phyloP scores from a whole-genome alignment of 2,329 filamentous ascomycete species.

The Plenodomus tracheiphilus region DNA sequence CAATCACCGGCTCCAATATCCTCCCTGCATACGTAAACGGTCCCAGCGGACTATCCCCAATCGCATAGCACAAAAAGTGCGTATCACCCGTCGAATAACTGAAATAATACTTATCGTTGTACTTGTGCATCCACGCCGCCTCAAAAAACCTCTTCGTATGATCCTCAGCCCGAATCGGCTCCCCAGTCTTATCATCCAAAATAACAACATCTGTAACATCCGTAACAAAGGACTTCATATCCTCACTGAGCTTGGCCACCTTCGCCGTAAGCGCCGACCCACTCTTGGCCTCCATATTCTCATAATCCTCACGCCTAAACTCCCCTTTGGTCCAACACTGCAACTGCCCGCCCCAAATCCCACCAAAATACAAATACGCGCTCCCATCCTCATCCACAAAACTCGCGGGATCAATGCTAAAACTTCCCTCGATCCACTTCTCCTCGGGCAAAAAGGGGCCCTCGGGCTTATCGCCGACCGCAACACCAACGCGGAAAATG shows the following conservation, averaged over 20 bases:
- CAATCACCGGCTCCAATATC: slow-evolving; percentile 74
- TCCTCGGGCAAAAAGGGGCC: slow-evolving; percentile 71
- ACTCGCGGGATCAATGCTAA: slow-evolving; percentile 75
- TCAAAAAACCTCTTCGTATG: slow-evolving; percentile 79
- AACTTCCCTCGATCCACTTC: slow-evolving; percentile 68
- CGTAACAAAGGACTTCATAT: slow-evolving; percentile 66
- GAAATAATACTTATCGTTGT: slow-evolving; percentile 71
- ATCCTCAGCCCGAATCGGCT: slow-evolving; percentile 66
- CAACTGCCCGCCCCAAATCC: slow-evolving; percentile 79
- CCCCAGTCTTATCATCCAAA: slow-evolving; percentile 59
- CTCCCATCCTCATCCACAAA: slow-evolving; percentile 71
- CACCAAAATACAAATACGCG: slow-evolving; percentile 75
- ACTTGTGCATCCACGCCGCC: slow-evolving; percentile 79
- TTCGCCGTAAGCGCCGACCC: slow-evolving; percentile 65
- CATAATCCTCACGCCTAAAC: slow-evolving; percentile 54
- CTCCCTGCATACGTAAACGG: slow-evolving; percentile 73
- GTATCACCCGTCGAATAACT: slow-evolving; percentile 79
- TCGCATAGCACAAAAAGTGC: slow-evolving; percentile 73
- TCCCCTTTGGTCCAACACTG: slow-evolving; percentile 70
- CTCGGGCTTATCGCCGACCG: slow-evolving; percentile 63
- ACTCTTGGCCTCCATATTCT: slow-evolving; percentile 31
- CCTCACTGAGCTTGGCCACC: slow-evolving; percentile 64
- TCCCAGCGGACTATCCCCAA: slow-evolving; percentile 65
- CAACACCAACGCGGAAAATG: slow-evolving; percentile 76
- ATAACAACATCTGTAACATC: slow-evolving; percentile 65